Conservation (phyloP, 1,284 basidiomycete species). For the Paramarasmius palmivorus region DNA sequence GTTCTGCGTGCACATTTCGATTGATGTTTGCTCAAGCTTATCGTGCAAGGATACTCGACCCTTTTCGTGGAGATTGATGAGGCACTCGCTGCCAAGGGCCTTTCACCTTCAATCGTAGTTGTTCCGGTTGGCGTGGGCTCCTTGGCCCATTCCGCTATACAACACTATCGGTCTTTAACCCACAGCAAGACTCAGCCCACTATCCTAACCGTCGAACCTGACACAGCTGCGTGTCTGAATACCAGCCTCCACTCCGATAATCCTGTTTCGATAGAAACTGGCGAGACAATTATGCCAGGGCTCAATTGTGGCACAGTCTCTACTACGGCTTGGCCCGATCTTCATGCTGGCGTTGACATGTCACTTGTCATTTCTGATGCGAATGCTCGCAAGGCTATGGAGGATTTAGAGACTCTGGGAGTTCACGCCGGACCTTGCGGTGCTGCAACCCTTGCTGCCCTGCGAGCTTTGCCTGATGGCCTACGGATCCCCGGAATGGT, state of each 20-base stretch:
- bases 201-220: slow-evolving; percentile 17
- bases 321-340: slow-evolving; percentile 13
- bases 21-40: background rate
- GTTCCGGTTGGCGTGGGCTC: slow-evolving; percentile 18
- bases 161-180: slow-evolving; percentile 4
- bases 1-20: background rate
- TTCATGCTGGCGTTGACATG: slow-evolving; percentile 12
- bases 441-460: slow-evolving; percentile 15
- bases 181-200: background rate
- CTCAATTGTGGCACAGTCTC: slow-evolving; percentile 17
- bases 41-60: slow-evolving; percentile 17
- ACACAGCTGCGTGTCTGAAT: slow-evolving; percentile 13
- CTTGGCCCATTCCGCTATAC: slow-evolving; percentile 14
- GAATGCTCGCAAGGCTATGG: slow-evolving; percentile 5
- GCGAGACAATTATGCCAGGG: slow-evolving; percentile 13
- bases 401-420: slow-evolving; percentile 2
- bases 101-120: slow-evolving; percentile 6
- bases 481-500: background rate
- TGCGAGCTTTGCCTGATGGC: slow-evolving; percentile 7
- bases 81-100: background rate
- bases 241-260: slow-evolving; percentile 5
- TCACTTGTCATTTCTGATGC: slow-evolving; percentile 10
- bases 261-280: slow-evolving; percentile 1
- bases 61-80: slow-evolving; percentile 12
- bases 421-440: slow-evolving; percentile 14